A percentile compares a stretch with the other conserved stretches of the same genome.
phyloP scores from a whole-genome alignment of 129 eudicot species.

The Flaveria robusta region DNA sequence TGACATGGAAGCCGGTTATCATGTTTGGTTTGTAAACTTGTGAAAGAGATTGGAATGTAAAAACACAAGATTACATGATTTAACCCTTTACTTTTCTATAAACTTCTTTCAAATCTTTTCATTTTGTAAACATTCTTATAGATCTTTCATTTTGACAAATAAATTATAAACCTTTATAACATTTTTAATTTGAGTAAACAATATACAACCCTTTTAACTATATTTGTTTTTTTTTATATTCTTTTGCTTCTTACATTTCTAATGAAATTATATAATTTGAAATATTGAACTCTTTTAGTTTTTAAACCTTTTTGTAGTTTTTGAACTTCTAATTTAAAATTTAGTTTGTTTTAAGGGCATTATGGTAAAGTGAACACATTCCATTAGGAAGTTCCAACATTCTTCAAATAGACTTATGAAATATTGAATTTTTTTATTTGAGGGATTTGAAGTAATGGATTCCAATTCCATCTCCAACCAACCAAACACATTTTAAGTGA shows the following conservation, averaged over 20 bases:
- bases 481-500: conserved; percentile 2
- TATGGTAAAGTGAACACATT: neutral
- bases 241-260: neutral
- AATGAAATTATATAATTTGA: neutral
- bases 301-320: neutral
- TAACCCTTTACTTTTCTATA: neutral
- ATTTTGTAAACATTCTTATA: neutral
- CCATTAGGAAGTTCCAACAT: neutral
- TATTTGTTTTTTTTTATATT: neutral
- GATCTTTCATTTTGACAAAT: neutral
- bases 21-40: neutral
- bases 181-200: neutral
- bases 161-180: neutral
- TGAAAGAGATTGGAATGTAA: neutral
- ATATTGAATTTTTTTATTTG: neutral
- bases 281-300: neutral
- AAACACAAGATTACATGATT: neutral
- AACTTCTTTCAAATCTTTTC: neutral
- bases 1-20: neutral
- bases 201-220: too few species aligned
- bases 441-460: neutral
- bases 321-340: neutral
- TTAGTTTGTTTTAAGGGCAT: neutral
- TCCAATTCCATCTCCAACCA: neutral
- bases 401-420: neutral